These are phyloP conservation scores for Suhomyces bribrorum DNA, from an alignment of 1,139 yeast species.

Conservation along the genomic window DNA sequence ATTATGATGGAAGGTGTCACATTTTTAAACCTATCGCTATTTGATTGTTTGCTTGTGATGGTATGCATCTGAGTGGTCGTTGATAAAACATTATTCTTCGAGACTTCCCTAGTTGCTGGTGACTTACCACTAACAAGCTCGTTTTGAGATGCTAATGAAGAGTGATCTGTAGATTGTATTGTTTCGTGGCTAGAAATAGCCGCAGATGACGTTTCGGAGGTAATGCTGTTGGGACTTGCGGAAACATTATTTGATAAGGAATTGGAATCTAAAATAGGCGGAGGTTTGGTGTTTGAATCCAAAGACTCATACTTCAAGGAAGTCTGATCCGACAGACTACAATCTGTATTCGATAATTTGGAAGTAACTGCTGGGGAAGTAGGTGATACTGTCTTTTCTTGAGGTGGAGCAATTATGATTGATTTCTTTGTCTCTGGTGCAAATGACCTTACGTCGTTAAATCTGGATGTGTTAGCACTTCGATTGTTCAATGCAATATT, in stretches of 20 bases:
- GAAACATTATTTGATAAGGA: constrained; percentile 16
- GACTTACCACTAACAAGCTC: constrained; percentile 17
- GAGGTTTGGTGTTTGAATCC: neutral
- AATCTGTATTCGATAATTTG: neutral
- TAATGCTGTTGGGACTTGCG: constrained; percentile 31
- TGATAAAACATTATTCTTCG: constrained; percentile 5
- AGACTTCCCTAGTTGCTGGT: constrained; percentile 7
- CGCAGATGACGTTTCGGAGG: constrained; percentile 32
- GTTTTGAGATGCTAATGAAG: constrained; percentile 28
- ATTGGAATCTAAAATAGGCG: neutral
- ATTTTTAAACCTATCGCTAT: constrained; percentile 2
- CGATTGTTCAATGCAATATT: constrained; percentile 11
- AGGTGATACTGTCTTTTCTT: constrained; percentile 4
- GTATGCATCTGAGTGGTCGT: constrained; percentile 1
- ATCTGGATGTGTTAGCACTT: constrained; percentile 12
- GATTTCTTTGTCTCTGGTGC: constrained; percentile 12
- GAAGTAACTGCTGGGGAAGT: neutral
- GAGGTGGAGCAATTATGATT: constrained; percentile 8
- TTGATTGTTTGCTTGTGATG: neutral
- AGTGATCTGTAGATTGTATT: constrained; percentile 36
- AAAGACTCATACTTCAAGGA: neutral
- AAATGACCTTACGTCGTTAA: constrained; percentile 9
- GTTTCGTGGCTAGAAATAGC: constrained; percentile 34
- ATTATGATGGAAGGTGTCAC: constrained; percentile 27
- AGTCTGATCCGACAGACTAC: neutral